Base-by-base conservation (phyloP, 169 alveolate genomes). In the Toxoplasma gondii region DNA sequence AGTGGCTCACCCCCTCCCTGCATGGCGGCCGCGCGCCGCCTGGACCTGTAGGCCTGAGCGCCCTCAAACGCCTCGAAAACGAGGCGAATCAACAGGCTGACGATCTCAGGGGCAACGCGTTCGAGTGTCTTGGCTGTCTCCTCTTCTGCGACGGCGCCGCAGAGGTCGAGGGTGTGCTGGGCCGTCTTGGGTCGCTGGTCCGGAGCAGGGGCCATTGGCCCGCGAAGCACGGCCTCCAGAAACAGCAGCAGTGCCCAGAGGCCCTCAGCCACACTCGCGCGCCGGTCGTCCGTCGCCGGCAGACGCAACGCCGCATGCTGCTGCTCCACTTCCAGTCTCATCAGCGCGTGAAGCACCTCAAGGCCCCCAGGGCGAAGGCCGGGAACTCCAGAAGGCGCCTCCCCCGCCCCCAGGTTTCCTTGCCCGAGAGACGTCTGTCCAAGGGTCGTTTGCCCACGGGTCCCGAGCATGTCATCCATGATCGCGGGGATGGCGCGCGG, bases 201-300 rank as follows among this genome's bases (percentile, higher is more conserved):
- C 31, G 67, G 69, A 16, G 90, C 58, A 67, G 64, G 39, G 39
- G 1, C n/a, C n/a, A 31, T 31, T 24, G 67, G 90, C 12, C 69
- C 90, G 39, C 69, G 39, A 4, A 82, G 41, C 2, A 82, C 64
- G 34, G 90, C 38, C 29, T 82, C 90, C 38, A 82, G 90, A 43
- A 82, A 82, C 27, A 82, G 90, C 34, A 82, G 69, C 34, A 82
- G 64, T 41, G 54, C 38, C 90, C 90, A 82, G 90, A 82, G 90
- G 67, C 69, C 67, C 41, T 82, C 90, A 1, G 69, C 90, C 2
- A 82, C 69, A 41, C 38, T 67, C 12, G 67, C 90, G 44, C 90
- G 53, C 17, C 90, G 90, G 38, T 82, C 90, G 38, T 82, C 90
- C 2, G 2, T 43, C 27, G 90, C 90, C 7, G 90, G 41, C 54